Conservation (phyloP, 176 grass and related monocot species). For the Oryza australiensis region DNA sequence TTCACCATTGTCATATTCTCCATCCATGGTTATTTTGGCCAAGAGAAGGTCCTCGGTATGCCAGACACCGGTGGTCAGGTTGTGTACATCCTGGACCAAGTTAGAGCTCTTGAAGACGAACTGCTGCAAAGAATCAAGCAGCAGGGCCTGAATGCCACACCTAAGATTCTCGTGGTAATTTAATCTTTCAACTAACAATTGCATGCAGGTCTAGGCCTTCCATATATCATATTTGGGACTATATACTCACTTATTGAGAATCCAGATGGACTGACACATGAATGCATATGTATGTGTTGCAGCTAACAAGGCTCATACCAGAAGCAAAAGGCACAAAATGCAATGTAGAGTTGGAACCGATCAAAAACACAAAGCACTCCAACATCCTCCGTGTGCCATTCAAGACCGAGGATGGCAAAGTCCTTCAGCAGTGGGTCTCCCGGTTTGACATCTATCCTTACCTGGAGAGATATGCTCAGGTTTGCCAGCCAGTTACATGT, state of each 20-base stretch:
- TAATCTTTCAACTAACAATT: neutral
- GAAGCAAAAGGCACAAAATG: constrained; percentile 72
- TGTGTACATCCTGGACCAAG: constrained; percentile 86
- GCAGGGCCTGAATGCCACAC: constrained; percentile 53
- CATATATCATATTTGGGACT: neutral
- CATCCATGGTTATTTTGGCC: constrained; percentile 93
- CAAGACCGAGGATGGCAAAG: constrained; percentile 35
- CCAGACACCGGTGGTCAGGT: constrained; percentile 96
- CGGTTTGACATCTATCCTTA: constrained; percentile 96
- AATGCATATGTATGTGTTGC: neutral
- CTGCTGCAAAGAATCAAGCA: constrained; percentile 62
- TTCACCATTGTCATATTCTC: constrained; percentile 92
- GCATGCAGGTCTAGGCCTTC: neutral
- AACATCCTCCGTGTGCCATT: constrained; percentile 70
- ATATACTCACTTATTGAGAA: neutral
- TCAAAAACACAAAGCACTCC: constrained; percentile 57
- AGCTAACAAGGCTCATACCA: constrained; percentile 80
- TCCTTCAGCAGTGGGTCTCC: constrained; percentile 70
- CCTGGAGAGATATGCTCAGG: constrained; percentile 97
- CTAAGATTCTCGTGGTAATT: constrained; percentile 72
- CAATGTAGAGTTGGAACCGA: constrained; percentile 60
- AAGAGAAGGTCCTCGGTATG: constrained; percentile 95
- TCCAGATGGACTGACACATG: neutral
- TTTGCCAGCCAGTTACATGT: constrained; percentile 19
- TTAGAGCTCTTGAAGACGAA: constrained; percentile 69